phyloP scores from a whole-genome alignment of 306 rosid species.

The Begonia peltatifolia region DNA sequence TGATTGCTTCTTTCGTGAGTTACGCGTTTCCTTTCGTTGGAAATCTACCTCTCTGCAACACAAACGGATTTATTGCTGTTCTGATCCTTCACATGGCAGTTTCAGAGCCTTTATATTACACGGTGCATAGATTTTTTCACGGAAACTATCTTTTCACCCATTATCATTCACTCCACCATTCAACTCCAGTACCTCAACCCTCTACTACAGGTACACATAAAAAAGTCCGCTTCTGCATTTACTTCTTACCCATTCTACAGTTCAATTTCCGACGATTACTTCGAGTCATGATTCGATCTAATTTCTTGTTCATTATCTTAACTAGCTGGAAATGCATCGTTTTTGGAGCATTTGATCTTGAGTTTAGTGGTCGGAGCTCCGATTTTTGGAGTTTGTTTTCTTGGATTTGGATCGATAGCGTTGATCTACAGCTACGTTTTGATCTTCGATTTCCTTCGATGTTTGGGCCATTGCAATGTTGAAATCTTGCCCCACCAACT shows the following conservation, averaged over 20 bases:
- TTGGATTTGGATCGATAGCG: slow-evolving; percentile 61
- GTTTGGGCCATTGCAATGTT: slow-evolving; percentile 68
- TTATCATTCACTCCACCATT: slow-evolving; percentile 80
- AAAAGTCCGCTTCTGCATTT: not conserved
- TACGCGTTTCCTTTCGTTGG: slow-evolving; percentile 40
- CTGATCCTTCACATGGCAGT: slow-evolving; percentile 52
- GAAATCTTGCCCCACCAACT: slow-evolving; percentile 50
- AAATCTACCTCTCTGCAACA: slow-evolving; percentile 52
- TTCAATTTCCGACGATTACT: not conserved
- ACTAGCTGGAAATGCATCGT: slow-evolving; percentile 70
- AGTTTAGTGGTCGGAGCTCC: slow-evolving; percentile 53
- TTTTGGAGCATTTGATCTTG: slow-evolving; percentile 54
- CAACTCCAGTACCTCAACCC: slow-evolving; percentile 52
- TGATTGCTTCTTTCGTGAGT: slow-evolving; percentile 30
- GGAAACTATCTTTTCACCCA: slow-evolving; percentile 26
- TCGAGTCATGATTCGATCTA: not conserved
- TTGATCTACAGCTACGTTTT: slow-evolving; percentile 38
- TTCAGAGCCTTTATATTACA: slow-evolving; percentile 79
- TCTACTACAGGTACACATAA: slow-evolving; percentile 42
- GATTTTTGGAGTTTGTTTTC: slow-evolving; percentile 30
- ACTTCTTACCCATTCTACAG: not conserved
- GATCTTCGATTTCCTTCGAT: slow-evolving; percentile 61
- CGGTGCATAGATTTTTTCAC: slow-evolving; percentile 55
- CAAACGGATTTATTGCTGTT: slow-evolving; percentile 39
- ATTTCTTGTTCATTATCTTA: not conserved